A percentile compares a stretch with the other conserved stretches of the same genome.
phyloP scores from a whole-genome alignment of 2,329 filamentous ascomycete species.

The Fusarium oxysporum region DNA sequence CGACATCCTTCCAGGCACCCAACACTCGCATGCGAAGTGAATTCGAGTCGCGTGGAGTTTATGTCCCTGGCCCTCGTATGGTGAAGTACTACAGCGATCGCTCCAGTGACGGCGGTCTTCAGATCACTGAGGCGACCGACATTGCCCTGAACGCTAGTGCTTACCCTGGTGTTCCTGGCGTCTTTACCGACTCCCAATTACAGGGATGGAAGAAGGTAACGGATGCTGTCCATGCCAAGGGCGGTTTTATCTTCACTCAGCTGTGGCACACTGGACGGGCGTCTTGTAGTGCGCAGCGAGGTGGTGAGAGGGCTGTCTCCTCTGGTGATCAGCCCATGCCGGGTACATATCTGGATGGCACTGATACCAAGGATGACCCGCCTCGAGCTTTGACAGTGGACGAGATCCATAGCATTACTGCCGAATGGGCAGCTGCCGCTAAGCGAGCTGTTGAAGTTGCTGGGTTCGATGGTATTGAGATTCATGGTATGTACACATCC shows the following conservation, averaged over 20 bases:
- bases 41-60: conserved; percentile 49
- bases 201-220: conserved; percentile 45
- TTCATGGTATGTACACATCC: background rate
- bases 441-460: conserved; percentile 57
- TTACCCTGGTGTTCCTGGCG: conserved; percentile 47
- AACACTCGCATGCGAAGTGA: conserved; percentile 33
- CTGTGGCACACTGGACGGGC: conserved; percentile 71
- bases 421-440: conserved; percentile 66
- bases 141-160: conserved; percentile 46
- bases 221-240: conserved; percentile 45
- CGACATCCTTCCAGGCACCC: background rate
- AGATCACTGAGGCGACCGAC: conserved; percentile 49
- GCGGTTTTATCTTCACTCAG: conserved; percentile 66
- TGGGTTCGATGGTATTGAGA: conserved; percentile 5
- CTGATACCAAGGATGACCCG: conserved; percentile 47
- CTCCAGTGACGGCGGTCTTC: conserved; percentile 48
- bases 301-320: conserved; percentile 37
- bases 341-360: conserved; percentile 59
- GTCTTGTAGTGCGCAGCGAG: conserved; percentile 50
- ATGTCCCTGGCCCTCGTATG: conserved; percentile 47
- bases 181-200: conserved; percentile 47
- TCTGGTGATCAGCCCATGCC: conserved; percentile 52
- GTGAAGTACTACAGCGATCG: conserved; percentile 49
- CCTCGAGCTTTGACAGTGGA: conserved; percentile 72
- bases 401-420: conserved; percentile 73